Percentiles rank a stretch among this genome's conserved stretches.
phyloP scores from a whole-genome alignment of 805 yeast genomes.

The Nakazawaea siamensis region DNA sequence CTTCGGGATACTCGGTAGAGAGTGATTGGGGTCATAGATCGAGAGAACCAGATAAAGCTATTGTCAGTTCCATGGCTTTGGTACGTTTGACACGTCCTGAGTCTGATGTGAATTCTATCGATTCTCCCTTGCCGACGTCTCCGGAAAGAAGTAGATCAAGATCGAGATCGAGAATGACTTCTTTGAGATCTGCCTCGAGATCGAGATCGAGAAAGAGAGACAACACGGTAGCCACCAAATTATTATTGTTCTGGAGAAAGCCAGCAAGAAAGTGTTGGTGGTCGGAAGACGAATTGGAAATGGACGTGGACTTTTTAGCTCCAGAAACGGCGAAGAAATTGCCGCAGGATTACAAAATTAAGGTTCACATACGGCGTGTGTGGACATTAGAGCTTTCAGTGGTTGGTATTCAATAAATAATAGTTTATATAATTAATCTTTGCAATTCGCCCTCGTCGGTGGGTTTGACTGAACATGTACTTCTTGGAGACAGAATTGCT shows the following conservation, averaged over 20 bases:
- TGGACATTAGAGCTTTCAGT: constrained; percentile 95
- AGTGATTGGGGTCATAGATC: constrained; percentile 86
- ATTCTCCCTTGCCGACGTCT: constrained; percentile 22
- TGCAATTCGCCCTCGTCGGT: constrained; percentile 10
- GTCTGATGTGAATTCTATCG: constrained; percentile 11
- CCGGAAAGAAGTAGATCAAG: constrained; percentile 19
- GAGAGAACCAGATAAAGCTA: constrained; percentile 82
- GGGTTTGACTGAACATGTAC: constrained; percentile 7
- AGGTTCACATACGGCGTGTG: constrained; percentile 83
- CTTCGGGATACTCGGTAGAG: constrained; percentile 66
- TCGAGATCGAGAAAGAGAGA: constrained; percentile 31
- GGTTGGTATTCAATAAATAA: constrained; percentile 59
- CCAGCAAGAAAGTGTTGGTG: constrained; percentile 99
- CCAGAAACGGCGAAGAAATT: constrained; percentile 16
- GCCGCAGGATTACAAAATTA: constrained; percentile 37
- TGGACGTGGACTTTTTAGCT: constrained; percentile 20
- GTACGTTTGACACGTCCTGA: constrained; percentile 41
- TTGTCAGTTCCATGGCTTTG: constrained; percentile 75
- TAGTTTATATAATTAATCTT: constrained; percentile 5
- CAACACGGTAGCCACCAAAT: constrained; percentile 41
- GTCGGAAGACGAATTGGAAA: constrained; percentile 55
- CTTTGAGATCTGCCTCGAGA: constrained; percentile 48
- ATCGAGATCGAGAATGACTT: constrained; percentile 50
- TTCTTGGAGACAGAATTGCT: neutral
- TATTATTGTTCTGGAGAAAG: constrained; percentile 89